Conservation (phyloP, 352 stramenopile species). For the Saprolegnia diclina region DNA sequence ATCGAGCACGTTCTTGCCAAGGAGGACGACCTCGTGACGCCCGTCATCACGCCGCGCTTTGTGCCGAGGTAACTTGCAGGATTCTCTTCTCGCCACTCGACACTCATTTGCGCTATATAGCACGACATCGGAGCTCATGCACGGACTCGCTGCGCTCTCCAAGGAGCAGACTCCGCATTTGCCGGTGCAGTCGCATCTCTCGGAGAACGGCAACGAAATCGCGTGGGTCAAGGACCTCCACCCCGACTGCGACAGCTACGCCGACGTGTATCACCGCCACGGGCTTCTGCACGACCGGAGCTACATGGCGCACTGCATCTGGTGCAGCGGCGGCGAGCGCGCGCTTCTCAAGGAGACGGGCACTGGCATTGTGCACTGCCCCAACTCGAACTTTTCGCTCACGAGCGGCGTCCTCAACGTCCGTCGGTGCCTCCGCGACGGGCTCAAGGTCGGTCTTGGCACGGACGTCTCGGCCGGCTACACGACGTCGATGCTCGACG, state of each 20-base stretch:
- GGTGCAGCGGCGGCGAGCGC: constrained; percentile 70
- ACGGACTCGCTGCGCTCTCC: constrained; percentile 69
- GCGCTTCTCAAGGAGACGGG: constrained; percentile 53
- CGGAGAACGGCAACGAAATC: constrained; percentile 86
- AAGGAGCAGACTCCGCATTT: constrained; percentile 61
- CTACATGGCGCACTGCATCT: constrained; percentile 95
- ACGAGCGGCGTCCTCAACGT: constrained; percentile 83
- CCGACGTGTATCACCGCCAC: constrained; percentile 72
- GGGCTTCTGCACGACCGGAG: constrained; percentile 83
- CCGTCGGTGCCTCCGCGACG: constrained; percentile 57
- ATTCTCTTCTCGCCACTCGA: neutral
- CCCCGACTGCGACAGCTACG: constrained; percentile 73
- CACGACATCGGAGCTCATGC: constrained; percentile 81
- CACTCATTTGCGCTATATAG: constrained; percentile 31
- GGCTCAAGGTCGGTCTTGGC: constrained; percentile 88
- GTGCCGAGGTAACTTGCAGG: constrained; percentile 57
- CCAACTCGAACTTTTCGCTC: constrained; percentile 94
- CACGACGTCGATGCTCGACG: constrained; percentile 90
- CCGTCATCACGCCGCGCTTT: constrained; percentile 91
- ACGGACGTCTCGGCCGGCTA: constrained; percentile 94
- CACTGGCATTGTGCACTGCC: constrained; percentile 90
- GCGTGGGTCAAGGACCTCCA: constrained; percentile 79
- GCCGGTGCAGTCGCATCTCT: constrained; percentile 89
- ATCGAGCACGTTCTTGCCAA: constrained; percentile 80
- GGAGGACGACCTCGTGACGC: constrained; percentile 68